Conservation (phyloP, 2,329 filamentous ascomycete genomes). For the Colletotrichum magnum region DNA sequence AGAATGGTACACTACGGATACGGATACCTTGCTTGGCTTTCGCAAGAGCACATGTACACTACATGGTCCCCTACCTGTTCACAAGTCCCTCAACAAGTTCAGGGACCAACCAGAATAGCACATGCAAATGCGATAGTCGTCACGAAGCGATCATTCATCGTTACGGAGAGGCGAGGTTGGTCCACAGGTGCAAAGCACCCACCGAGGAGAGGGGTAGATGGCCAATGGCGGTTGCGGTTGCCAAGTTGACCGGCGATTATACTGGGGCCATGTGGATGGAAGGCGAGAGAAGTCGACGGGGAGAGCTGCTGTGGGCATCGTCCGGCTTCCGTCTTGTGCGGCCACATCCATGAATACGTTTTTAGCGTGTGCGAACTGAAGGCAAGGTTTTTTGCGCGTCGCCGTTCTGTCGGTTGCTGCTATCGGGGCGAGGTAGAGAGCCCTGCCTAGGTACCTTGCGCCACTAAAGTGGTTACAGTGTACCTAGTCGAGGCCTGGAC, state of each 20-base stretch:
- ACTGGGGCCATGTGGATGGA: constrained; percentile 35
- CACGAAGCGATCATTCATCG: constrained; percentile 29
- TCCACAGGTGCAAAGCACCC: constrained; percentile 18
- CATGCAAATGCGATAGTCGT: constrained; percentile 38
- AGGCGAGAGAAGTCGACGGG: constrained; percentile 33
- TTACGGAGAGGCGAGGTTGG: constrained; percentile 22
- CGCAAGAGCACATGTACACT: constrained; percentile 1
- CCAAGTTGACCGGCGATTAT: constrained; percentile 22
- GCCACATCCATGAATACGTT: background rate
- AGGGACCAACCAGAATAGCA: constrained; percentile 31
- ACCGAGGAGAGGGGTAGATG: constrained; percentile 8
- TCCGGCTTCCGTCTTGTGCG: constrained; percentile 15
- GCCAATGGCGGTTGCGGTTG: constrained; percentile 29
- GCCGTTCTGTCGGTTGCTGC: constrained; percentile 1
- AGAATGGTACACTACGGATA: too few species aligned
- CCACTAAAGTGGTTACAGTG: constrained; percentile 2
- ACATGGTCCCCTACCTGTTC: constrained; percentile 17
- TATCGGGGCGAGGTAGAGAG: constrained; percentile 15
- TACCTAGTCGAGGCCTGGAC: constrained; percentile 7
- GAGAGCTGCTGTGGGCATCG: constrained; percentile 12
- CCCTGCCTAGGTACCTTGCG: constrained; percentile 1
- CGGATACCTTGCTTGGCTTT: constrained; percentile 33
- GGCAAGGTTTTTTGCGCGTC: constrained; percentile 26
- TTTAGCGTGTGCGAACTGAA: background rate
- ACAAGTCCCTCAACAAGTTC: constrained; percentile 37